Base-by-base conservation (phyloP, 192 early-diverging fungal species). In the Coemansia sp. region DNA sequence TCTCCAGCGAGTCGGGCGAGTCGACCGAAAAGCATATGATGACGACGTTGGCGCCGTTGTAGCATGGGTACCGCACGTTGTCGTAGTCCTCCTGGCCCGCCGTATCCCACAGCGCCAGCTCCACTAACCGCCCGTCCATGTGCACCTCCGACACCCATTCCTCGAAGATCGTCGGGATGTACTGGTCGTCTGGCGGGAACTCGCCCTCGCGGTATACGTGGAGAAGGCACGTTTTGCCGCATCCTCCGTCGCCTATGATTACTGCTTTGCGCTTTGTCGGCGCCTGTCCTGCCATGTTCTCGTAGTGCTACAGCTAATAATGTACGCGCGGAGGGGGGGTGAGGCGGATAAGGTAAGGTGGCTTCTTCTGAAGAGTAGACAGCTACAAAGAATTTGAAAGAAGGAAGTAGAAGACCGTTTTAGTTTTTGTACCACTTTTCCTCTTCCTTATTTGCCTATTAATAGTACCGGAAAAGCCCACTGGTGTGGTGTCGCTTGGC, bases 41-140 rank as follows among this genome's bases (percentile, higher is more conserved):
- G 57, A 98, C 90, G 51, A 95, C 93, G 78, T 94, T 88, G 18
- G 94, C 91, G 68, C 93, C 94, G 51, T 93, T 91, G 77, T 97
- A 98, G 52, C 92, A 94, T 26, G 96, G 87, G 38, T 94, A 92
- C 61, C 95, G 90, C 62, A 98, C 85, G 65, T 93, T 91, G 78
- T 97, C 94, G 78, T 98, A 96, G 78, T 98, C 96, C 82, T 97
- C 95, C 64, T 96, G 94, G 35, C 93, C 95, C 56, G 95, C 94
- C 63, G 95, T 97, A 91, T 98, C 96, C 94, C 95, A 98, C 46
- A 97, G 83, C 49, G 93, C 94, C 38, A 98, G 84, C 75, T 97
- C 92, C 38, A 97, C 92, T 44, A 83, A 83, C 73, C 90, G 91
- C 55, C 92, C 93, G 77, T 97, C 93, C 36, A 95, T 88, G 57